Percentiles rank a stretch among this genome's conserved stretches.
These are phyloP conservation scores for Saururus chinensis DNA, from an alignment of 164 flowering plant species.

Conservation along the genomic window DNA sequence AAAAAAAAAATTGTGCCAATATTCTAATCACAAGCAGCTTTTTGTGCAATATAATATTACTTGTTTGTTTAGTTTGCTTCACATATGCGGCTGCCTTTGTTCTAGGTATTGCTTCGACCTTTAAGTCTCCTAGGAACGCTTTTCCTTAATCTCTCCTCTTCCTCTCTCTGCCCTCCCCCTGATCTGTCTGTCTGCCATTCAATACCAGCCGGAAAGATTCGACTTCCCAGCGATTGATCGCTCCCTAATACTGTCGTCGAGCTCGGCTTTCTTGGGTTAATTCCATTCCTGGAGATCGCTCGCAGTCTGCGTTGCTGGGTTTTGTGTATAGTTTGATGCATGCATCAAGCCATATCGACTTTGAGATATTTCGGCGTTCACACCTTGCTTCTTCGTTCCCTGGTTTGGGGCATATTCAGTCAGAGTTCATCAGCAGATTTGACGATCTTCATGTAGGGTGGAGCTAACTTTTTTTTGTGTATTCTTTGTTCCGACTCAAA, in stretches of 20 bases:
- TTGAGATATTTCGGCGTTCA: not conserved
- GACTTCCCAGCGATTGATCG: no score
- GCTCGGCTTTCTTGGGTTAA: no score
- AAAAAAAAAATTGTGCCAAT: no score
- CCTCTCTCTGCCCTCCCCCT: no score
- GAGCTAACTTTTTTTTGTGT: no score
- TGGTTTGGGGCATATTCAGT: not conserved
- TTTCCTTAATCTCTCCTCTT: not conserved
- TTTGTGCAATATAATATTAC: not conserved
- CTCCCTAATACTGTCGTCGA: no score
- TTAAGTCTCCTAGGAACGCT: constrained; percentile 3
- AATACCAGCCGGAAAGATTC: not conserved
- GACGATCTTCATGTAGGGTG: no score
- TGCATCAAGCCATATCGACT: not conserved
- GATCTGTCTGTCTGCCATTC: constrained; percentile 1
- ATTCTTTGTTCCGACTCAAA: no score
- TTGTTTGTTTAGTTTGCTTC: not conserved
- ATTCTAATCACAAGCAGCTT: not conserved
- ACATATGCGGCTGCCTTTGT: constrained; percentile 13
- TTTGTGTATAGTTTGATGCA: not conserved
- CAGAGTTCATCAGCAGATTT: no score
- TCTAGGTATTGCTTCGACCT: constrained; percentile 9
- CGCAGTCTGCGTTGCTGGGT: not conserved
- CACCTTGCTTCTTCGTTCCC: not conserved
- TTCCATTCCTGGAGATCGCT: no score